A percentile compares a stretch with the other conserved stretches of the same genome.
Conservation (phyloP, 2,329 filamentous ascomycete species). For the Hyphodiscus sp. region DNA sequence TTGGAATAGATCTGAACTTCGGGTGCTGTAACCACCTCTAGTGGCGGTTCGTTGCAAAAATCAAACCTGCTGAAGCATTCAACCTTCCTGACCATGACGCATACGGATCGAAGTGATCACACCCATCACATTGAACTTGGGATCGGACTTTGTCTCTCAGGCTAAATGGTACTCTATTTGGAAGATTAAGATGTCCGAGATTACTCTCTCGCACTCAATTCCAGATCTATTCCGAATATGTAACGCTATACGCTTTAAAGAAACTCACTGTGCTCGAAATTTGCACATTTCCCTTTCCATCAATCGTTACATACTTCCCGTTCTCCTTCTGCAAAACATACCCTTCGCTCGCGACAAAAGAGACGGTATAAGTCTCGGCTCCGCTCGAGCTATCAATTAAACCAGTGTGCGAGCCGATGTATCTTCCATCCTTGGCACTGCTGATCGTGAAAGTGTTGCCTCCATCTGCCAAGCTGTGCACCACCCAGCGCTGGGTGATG, state of each 20-base stretch:
- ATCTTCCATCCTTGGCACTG: constrained; percentile 36
- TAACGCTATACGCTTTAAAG: constrained; percentile 18
- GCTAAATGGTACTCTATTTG: too few relatives aligned
- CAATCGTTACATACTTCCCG: constrained; percentile 18
- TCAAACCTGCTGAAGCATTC: too few relatives aligned
- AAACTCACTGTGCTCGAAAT: constrained; percentile 7
- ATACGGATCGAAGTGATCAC: too few relatives aligned
- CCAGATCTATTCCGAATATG: constrained; percentile 12
- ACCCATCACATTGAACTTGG: too few relatives aligned
- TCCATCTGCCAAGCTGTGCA: constrained; percentile 30
- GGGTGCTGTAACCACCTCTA: too few relatives aligned
- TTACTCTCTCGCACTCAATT: background rate
- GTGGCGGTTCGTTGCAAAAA: too few relatives aligned
- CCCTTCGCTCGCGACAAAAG: constrained; percentile 11
- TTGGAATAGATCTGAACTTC: too few relatives aligned
- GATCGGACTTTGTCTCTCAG: too few relatives aligned
- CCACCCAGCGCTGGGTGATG: constrained; percentile 42
- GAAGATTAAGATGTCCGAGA: too few relatives aligned
- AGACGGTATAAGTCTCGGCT: constrained; percentile 15
- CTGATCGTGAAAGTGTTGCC: constrained; percentile 33
- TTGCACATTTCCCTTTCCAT: constrained; percentile 12
- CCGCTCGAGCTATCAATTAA: constrained; percentile 7
- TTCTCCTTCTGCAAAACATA: constrained; percentile 20
- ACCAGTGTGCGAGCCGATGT: constrained; percentile 24
- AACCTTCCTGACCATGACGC: too few relatives aligned